These are phyloP conservation scores for Eimeria praecox DNA, from an alignment of 169 alveolate species.

Conservation along the genomic window DNA sequence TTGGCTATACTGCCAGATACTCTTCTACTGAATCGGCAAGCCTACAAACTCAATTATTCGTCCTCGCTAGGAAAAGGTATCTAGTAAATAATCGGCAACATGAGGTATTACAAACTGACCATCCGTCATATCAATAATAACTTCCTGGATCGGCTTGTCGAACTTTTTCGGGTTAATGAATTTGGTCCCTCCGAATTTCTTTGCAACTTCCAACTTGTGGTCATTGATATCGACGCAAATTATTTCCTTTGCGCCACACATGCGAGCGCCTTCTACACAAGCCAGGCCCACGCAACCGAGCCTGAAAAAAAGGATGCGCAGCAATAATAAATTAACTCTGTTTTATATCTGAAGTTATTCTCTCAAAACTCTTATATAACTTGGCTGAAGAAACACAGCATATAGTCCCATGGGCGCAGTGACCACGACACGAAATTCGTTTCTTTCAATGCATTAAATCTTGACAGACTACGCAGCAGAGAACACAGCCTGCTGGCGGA, in stretches of 20 bases:
- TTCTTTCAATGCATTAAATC: neutral
- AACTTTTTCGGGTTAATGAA: constrained; percentile 79
- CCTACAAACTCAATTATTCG: neutral
- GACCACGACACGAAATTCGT: neutral
- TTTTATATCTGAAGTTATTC: neutral
- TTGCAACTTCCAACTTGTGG: constrained; percentile 87
- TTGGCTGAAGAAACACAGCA: neutral
- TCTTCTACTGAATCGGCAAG: neutral
- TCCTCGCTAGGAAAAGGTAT: neutral
- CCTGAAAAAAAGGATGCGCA: constrained; percentile 5
- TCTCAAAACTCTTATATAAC: neutral
- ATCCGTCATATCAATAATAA: constrained; percentile 75
- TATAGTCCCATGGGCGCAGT: neutral
- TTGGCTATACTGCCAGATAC: neutral
- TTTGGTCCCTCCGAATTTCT: constrained; percentile 88
- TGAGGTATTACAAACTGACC: neutral
- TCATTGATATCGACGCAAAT: constrained; percentile 88
- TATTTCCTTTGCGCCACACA: constrained; percentile 88
- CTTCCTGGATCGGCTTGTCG: constrained; percentile 84
- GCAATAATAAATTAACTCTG: neutral
- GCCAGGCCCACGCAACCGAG: constrained; percentile 95
- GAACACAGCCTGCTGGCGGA: neutral
- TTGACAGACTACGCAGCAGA: neutral
- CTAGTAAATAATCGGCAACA: neutral
- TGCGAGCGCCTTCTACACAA: constrained; percentile 91